A percentile compares a stretch with the other conserved stretches of the same genome.
Conservation (phyloP, 345 rosid genomes). For the Gossypium turneri region DNA sequence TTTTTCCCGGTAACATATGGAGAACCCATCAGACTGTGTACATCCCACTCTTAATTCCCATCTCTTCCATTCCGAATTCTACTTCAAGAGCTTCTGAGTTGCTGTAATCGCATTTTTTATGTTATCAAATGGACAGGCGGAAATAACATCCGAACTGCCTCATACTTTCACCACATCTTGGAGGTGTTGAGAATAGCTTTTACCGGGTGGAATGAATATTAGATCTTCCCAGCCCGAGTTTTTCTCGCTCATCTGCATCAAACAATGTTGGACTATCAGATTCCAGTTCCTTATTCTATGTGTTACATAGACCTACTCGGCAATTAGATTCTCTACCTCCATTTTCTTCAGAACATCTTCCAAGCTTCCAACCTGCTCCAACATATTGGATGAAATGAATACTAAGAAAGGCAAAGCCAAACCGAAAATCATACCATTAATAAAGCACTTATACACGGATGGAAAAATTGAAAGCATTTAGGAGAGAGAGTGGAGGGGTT, state of each 20-base stretch:
- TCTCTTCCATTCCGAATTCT: neutral
- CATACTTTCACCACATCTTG: slow-evolving; percentile 50
- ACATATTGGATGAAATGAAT: slow-evolving; percentile 19
- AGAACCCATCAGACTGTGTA: neutral
- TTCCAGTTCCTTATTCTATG: slow-evolving; percentile 8
- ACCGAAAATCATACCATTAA: neutral
- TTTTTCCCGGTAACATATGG: neutral
- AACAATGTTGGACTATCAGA: slow-evolving; percentile 10
- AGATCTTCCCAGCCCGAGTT: slow-evolving; percentile 95
- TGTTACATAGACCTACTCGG: neutral
- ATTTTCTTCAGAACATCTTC: slow-evolving; percentile 89
- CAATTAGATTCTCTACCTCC: slow-evolving; percentile 55
- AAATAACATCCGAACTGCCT: slow-evolving; percentile 15
- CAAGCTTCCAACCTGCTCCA: slow-evolving; percentile 76
- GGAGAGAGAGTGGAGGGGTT: neutral
- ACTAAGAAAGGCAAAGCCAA: neutral
- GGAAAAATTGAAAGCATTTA: neutral
- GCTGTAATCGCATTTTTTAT: neutral
- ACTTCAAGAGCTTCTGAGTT: neutral
- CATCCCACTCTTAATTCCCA: neutral
- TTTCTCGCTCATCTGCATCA: slow-evolving; percentile 67
- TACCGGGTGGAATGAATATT: slow-evolving; percentile 92
- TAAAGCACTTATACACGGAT: no score
- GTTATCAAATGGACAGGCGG: neutral
- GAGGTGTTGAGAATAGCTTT: slow-evolving; percentile 82